Evolutionary conservation across 2,329 filamentous ascomycete genomes (phyloP).

Genomic region (Paecilomyces fulvus): DNA sequence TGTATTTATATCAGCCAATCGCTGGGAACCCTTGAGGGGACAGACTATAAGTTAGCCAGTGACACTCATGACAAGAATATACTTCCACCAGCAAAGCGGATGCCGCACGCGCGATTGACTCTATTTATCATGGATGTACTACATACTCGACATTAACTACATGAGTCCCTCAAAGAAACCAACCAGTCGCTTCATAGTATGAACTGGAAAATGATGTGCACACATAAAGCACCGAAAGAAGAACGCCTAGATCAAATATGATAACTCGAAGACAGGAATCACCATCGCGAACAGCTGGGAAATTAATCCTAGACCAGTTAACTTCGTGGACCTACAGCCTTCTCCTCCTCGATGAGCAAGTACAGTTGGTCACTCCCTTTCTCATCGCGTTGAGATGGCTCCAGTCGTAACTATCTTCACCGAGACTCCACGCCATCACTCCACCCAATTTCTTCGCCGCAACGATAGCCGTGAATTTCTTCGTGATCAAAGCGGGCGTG

Average conservation of each 20-base stretch:
- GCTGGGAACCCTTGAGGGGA: too few species aligned
- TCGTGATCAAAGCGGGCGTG: slow-evolving; percentile 49
- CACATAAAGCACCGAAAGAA: background rate
- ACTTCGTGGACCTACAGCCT: background rate
- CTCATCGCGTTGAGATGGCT: slow-evolving; percentile 38
- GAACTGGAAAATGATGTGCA: background rate
- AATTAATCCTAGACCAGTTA: background rate
- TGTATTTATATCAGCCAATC: too few species aligned
- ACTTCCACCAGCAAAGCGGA: too few species aligned
- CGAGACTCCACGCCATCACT: slow-evolving; percentile 67
- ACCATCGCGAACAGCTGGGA: background rate
- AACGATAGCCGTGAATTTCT: slow-evolving; percentile 56
- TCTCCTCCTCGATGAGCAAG: background rate
- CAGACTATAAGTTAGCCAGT: too few species aligned
- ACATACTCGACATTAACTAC: background rate
- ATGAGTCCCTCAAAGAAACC: background rate
- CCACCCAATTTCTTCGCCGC: slow-evolving; percentile 52
- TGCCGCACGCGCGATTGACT: too few species aligned
- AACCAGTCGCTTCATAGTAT: background rate
- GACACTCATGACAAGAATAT: too few species aligned
- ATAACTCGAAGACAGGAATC: background rate
- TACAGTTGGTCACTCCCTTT: slow-evolving; percentile 14
- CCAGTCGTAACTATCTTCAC: slow-evolving; percentile 51
- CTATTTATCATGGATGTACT: too few species aligned
- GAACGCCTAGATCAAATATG: background rate